A percentile compares a stretch with the other conserved stretches of the same genome.
Evolutionary conservation across 257 asterid species (phyloP).

Genomic region (Haberlea rhodopensis): DNA sequence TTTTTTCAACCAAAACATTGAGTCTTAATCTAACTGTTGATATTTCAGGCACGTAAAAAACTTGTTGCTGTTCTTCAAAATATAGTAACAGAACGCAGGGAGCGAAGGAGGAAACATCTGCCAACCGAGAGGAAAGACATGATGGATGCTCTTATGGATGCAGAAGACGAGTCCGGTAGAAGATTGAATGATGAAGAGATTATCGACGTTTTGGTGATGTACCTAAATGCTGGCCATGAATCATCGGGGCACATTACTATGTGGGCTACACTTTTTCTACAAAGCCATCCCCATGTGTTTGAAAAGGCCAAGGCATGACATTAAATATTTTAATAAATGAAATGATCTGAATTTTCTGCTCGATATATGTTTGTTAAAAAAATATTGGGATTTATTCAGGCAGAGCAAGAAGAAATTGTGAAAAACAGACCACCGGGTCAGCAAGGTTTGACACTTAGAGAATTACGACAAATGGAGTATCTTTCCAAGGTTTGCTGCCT

Average conservation of each 20-base stretch:
- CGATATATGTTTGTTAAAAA: no score
- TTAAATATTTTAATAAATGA: not conserved
- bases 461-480: constrained; percentile 74
- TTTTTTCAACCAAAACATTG: no score
- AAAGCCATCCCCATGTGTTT: constrained; percentile 59
- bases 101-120: constrained; percentile 27
- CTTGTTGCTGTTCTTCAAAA: constrained; percentile 60
- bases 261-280: constrained; percentile 82
- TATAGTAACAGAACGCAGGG: constrained; percentile 58
- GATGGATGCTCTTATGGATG: constrained; percentile 76
- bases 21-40: not conserved
- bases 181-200: constrained; percentile 72
- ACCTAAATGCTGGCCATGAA: constrained; percentile 94
- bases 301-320: constrained; percentile 62
- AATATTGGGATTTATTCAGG: constrained; percentile 45
- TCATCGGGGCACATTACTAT: constrained; percentile 84
- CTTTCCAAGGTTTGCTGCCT: constrained; percentile 55
- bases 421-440: constrained; percentile 64
- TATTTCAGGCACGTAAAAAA: constrained; percentile 69
- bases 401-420: constrained; percentile 78
- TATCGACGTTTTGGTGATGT: constrained; percentile 81
- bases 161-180: constrained; percentile 63
- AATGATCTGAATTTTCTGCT: not conserved
- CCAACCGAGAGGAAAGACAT: constrained; percentile 53
- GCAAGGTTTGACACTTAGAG: constrained; percentile 57